phyloP scores from a whole-genome alignment of 352 stramenopile genomes.

The Phytophthora vignae region DNA sequence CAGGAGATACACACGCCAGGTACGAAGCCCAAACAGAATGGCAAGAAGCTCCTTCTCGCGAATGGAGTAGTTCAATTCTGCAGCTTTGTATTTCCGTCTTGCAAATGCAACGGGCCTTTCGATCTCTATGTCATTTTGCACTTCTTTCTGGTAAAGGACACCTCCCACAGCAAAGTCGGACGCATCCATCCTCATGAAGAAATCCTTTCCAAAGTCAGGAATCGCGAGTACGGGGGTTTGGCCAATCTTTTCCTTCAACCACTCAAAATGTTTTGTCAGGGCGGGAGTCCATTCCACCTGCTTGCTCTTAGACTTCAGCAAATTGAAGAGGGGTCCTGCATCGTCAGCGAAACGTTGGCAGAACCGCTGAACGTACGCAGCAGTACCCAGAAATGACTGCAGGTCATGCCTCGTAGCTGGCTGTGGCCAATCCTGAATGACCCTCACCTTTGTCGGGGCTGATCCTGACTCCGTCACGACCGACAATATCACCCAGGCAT shows the following conservation, averaged over 20 bases:
- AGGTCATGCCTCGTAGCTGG: not conserved
- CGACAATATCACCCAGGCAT: slow-evolving; percentile 10
- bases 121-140: not conserved
- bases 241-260: slow-evolving; percentile 6
- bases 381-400: slow-evolving; percentile 4
- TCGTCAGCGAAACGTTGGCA: no score
- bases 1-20: not conserved
- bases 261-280: no score
- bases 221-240: slow-evolving; percentile 1
- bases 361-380: not conserved
- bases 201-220: slow-evolving; percentile 1
- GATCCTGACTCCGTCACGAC: slow-evolving; percentile 1
- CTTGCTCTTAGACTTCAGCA: no score
- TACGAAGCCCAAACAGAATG: not conserved
- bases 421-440: not conserved
- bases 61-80: not conserved
- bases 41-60: not conserved
- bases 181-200: not conserved
- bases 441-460: not conserved
- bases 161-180: slow-evolving; percentile 3
- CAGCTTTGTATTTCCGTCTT: not conserved
- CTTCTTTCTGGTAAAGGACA: slow-evolving; percentile 3
- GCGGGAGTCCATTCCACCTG: no score
- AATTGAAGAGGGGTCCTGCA: no score
- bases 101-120: not conserved